Evolutionary conservation across 441 rosid species (phyloP), one percentile per base, ranked within the genome.

Genomic region (Populus hybrid): DNA sequence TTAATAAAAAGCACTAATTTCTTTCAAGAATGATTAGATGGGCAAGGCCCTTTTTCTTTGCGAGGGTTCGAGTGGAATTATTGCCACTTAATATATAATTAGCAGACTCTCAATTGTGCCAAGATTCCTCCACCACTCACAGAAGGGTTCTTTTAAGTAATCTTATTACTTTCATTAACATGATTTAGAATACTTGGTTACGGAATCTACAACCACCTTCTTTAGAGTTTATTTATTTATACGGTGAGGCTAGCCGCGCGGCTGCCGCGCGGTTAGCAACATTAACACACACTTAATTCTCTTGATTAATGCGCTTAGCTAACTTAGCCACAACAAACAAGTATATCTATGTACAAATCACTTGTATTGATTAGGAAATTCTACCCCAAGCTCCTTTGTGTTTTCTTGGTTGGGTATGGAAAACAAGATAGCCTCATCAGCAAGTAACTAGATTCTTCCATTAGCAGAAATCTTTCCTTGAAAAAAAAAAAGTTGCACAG

Each of bases 21-120:
- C 63, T 50, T 71, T 50, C 12, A 71, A 71, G 34, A 35, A 63
- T 63, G 69, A 73, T 63, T 72, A 57, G 67, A 59, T 72, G 75
- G 75, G 28, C 35, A 23, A 34, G 63, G 35, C 7, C 16, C 23
- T 0, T 20, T 46, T 71, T 32, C 34, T 16, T 9, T 14, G 18
- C 3, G 1, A 16, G 24, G 10, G 24, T 24, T 24, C 3, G 12
- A 71, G 35, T 3, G 64, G 38, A 14, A 34, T 14, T 14, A 3
- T 10, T 46, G 64, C 9, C 14, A 40, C 73, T 24, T 5, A 6
- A 40, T 73, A 2, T 57, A 6, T 72, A 57, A 12, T 28, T 72
- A 35, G 69, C 69, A 8, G 61, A 26, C 53, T 24, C 36, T 46
- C 10, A 28, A 50, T 46, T 30, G 14, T 50, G 10, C 5, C 2